A percentile compares a stretch with the other conserved stretches of the same genome.
phyloP scores from a whole-genome alignment of 176 grass and related monocot species.

The Oryza glaberrima region DNA sequence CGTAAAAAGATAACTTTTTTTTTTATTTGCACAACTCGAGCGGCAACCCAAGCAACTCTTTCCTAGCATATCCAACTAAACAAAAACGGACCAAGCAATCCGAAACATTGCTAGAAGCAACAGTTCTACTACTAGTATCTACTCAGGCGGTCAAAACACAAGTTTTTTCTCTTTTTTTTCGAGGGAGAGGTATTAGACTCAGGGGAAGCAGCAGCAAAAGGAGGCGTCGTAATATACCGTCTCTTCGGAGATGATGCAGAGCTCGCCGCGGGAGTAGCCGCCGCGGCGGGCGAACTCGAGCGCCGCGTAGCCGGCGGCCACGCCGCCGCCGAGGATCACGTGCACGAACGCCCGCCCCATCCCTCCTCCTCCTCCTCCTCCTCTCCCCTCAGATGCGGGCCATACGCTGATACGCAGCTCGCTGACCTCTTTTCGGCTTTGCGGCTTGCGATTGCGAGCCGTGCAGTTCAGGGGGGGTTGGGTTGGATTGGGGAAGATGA shows the following conservation, averaged over 20 bases:
- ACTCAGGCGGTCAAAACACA: not conserved
- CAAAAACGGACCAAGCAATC: not conserved
- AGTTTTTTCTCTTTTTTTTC: not conserved
- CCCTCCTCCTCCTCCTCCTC: not conserved
- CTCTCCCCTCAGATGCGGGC: slow-evolving; percentile 37
- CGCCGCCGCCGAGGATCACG: slow-evolving; percentile 93
- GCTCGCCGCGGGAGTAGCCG: slow-evolving; percentile 53
- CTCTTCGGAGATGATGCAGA: slow-evolving; percentile 98
- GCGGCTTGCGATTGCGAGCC: slow-evolving; percentile 11
- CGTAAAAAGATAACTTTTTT: not conserved
- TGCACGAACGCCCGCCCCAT: slow-evolving; percentile 79
- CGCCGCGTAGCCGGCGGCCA: slow-evolving; percentile 85
- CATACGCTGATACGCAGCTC: slow-evolving; percentile 12
- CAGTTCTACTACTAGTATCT: not conserved
- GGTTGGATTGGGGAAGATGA: not conserved
- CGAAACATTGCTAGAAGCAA: not conserved
- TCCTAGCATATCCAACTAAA: not conserved
- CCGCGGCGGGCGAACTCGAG: slow-evolving; percentile 75
- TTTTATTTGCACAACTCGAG: not conserved
- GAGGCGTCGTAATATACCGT: not conserved
- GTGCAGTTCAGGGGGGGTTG: not conserved
- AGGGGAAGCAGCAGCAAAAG: not conserved
- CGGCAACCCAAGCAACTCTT: not conserved
- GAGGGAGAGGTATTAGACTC: not conserved
- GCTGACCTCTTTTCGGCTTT: not conserved